Evolutionary conservation across 2,329 filamentous ascomycete genomes (phyloP), one percentile per base, ranked within the genome.

Genomic region (Alternaria novae-zelandiae): DNA sequence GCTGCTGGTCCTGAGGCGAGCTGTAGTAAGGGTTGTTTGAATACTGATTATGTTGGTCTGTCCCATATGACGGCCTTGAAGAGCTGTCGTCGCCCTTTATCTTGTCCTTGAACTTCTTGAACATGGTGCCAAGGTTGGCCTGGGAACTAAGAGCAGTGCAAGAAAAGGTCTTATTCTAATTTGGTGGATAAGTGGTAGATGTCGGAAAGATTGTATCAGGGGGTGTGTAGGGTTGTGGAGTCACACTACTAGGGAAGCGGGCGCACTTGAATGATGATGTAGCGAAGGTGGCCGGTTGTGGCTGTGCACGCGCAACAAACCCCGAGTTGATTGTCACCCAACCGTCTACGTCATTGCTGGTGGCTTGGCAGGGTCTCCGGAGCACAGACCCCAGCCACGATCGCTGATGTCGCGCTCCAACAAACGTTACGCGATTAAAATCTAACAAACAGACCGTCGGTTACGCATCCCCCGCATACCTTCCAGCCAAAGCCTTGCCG

Each of bases 21-120:
- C 63, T 66, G 49, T 72, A 73, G 54, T 70, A 73, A 15, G 69
- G 69, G 51, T 73, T 79, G 55, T 67, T 76, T 8, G 72, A 64
- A 12, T 74, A 70, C 20, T 60, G 53, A 45, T 76, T 73, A n/a
- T 68, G 67, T 43, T 73, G 67, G 23, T 69, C n/a, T 32, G 70
- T 59, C 58, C 67, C 65, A 21, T 68, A 69, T 25, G 61, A 55
- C 5, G 65, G 45, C 10, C 28, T 43, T 21, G 73, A 65, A 9
- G 70, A 53, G 15, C 67, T 68, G 5, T 75, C 71, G 4, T 76
- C 70, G 23, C 70, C 70, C 44, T 74, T 77, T n/a, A 78, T 54
- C 65, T 78, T 79, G 15, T 71, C 72, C 55, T 79, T 79, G 20
- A 78, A 58, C 54, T 79, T 79, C 54, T 76, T 78, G 66, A 79